phyloP scores from a whole-genome alignment of 2,329 filamentous ascomycete genomes.

The Blastomyces parvus region DNA sequence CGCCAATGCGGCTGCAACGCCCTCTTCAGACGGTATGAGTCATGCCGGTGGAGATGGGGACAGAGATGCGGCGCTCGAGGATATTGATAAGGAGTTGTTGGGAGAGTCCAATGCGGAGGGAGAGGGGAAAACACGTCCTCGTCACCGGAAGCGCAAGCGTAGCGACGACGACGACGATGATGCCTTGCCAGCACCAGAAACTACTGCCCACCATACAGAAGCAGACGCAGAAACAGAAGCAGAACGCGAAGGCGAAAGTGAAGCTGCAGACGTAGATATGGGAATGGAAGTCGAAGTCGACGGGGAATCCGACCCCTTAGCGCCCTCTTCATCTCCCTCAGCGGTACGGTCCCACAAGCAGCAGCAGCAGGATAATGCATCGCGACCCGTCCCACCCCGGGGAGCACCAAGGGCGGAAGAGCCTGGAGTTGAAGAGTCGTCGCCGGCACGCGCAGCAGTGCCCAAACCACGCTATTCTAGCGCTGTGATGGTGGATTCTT shows the following conservation, averaged over 20 bases:
- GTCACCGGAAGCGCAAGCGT: not conserved
- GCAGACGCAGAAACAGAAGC: not conserved
- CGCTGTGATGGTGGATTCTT: constrained; percentile 9
- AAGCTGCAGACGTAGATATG: not conserved
- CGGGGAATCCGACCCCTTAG: constrained; percentile 9
- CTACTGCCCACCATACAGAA: not conserved
- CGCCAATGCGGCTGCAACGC: constrained; percentile 19
- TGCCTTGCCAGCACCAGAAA: not conserved
- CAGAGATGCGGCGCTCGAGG: constrained; percentile 24
- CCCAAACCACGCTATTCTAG: constrained; percentile 19
- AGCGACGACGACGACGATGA: not conserved
- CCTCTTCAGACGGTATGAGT: constrained; percentile 18
- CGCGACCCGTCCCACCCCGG: not conserved
- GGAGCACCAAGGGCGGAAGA: not conserved
- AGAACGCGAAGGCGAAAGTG: not conserved
- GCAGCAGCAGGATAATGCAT: not conserved
- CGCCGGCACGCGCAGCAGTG: not conserved
- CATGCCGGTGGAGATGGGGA: constrained; percentile 27
- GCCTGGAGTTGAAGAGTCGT: not conserved
- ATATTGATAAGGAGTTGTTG: constrained; percentile 31
- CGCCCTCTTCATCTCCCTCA: constrained; percentile 13
- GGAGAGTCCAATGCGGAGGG: constrained; percentile 31
- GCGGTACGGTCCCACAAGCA: not conserved
- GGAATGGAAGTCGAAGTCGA: not conserved
- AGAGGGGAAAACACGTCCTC: constrained; percentile 15